Base-by-base conservation (phyloP, 345 rosid genomes). In the Durio zibethinus region DNA sequence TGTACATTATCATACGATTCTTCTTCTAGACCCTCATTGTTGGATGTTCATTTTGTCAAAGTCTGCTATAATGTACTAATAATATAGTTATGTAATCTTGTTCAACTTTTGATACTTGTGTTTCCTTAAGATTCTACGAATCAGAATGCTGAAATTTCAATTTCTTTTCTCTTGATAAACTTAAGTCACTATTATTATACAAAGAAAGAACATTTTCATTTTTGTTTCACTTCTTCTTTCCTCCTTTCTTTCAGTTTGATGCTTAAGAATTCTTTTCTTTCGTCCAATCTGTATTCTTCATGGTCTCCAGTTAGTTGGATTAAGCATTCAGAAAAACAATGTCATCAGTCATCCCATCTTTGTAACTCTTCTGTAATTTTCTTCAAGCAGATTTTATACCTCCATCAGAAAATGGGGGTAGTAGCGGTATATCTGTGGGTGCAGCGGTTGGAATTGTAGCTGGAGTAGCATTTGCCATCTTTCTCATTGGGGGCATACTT, bases 401-500 rank as follows among this genome's bases (percentile, higher is more conserved):
- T 62, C 83, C 78, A 60, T 33, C 82, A 16, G 67, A 47, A 3
- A 72, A 21, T 29, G 72, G 40, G 35, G 33, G 11, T n/a, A 31
- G 31, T 33, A 72, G 29, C 10, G 0, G 62, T 33, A 20, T 35
- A 14, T 38, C 63, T 12, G 35, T 29, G 16, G 40, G 21, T 38
- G 67, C 40, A 62, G 65, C 56, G 76, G 12, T 38, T 7, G 64
- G 64, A 18, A 77, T 85, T 40, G 78, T 68, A 21, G 83, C 73
- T 43, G 87, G 53, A 70, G 73, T 66, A 15, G 60, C 29, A 8
- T 72, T 76, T n/a, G 56, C 25, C 54, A 10, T 45, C 33, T 25
- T 79, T n/a, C 71, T 87, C 53, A 11, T 82, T 60, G 12, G 76
- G 1, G 72, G 62, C 6, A 45, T 79, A 40, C 74, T 87, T 59